Conservation (phyloP, 106 monocot genomes). For the Acorus gramineus region DNA sequence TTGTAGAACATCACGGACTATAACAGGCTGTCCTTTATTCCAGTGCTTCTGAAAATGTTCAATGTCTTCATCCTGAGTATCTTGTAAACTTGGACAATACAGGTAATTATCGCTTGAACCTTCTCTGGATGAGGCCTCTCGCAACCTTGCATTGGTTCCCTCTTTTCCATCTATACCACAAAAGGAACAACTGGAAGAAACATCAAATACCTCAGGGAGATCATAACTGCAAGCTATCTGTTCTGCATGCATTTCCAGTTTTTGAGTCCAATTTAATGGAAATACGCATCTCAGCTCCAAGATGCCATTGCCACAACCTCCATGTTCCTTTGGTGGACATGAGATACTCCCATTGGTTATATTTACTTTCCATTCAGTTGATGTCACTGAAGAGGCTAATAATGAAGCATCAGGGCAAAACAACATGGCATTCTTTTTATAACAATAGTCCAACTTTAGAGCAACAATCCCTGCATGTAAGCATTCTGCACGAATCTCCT, state of each 20-base stretch:
- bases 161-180: too few species aligned
- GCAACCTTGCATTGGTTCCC: slow-evolving; percentile 9
- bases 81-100: slow-evolving; percentile 43
- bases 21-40: slow-evolving; percentile 56
- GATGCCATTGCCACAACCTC: slow-evolving; percentile 30
- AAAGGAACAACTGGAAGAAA: too few species aligned
- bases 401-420: neutral
- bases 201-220: too few species aligned
- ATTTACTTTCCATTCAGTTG: slow-evolving; percentile 8
- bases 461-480: slow-evolving; percentile 1
- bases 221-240: too few species aligned
- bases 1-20: slow-evolving; percentile 51
- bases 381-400: slow-evolving; percentile 7
- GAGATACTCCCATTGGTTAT: slow-evolving; percentile 18
- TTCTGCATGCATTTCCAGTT: too few species aligned
- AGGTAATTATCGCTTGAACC: slow-evolving; percentile 48
- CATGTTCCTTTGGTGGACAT: slow-evolving; percentile 27
- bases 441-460: neutral
- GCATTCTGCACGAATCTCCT: slow-evolving; percentile 19
- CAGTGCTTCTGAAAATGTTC: slow-evolving; percentile 63
- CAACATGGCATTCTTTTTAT: slow-evolving; percentile 6
- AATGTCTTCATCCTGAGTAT: slow-evolving; percentile 18
- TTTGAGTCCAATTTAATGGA: slow-evolving; percentile 9
- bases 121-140: slow-evolving; percentile 52
- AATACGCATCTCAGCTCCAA: slow-evolving; percentile 19